Base-by-base conservation (phyloP, 345 rosid species). In the Kandelia obovata region DNA sequence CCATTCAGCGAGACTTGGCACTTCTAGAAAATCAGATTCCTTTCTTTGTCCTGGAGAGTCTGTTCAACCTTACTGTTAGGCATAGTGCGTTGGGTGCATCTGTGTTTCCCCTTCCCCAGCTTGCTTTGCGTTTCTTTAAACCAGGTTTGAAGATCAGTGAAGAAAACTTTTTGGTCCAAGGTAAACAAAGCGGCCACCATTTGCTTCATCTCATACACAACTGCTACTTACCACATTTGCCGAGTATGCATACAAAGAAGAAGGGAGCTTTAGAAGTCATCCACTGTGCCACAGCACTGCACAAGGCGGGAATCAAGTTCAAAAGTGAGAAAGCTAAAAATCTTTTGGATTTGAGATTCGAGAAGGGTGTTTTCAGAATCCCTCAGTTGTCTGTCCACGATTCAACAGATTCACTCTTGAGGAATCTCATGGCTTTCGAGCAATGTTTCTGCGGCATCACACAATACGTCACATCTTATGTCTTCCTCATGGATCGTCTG, bases 261-360 rank as follows among this genome's bases (percentile, higher is more conserved):
- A 26, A 19, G 17, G 32, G 47, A 63, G 34, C 43, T 7, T 31
- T 76, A 8, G 53, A 73, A 46, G 27, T 70, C 28, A 75, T 79
- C 58, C 80, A 77, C 1, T 69, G 68, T 28, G 76, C 81, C 16
- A 73, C 71, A 0, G 80, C 79, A 56, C 79, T 84, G 19, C 43
- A 68, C 23, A 72, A 63, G 31, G 88, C 81, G 9, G 86, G 86
- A 21, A 82, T 82, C 25, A 66, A 1, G 47, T 82, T 84, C 28
- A 72, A 53, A 58, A 58, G 46, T 25, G 57, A 52, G 10, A 63
- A 60, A 28, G 64, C 64, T 0, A 60, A 17, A 23, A 70, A 72
- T 52, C 60, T 69, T 31, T 69, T 82, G n/a, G 81, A 80, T 63
- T 58, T 82, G 32, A 61, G 20, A 15, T 78, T 70, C 35, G 26